Base-by-base conservation (phyloP, 2,329 filamentous ascomycete species). In the Tolypocladium tropicale region DNA sequence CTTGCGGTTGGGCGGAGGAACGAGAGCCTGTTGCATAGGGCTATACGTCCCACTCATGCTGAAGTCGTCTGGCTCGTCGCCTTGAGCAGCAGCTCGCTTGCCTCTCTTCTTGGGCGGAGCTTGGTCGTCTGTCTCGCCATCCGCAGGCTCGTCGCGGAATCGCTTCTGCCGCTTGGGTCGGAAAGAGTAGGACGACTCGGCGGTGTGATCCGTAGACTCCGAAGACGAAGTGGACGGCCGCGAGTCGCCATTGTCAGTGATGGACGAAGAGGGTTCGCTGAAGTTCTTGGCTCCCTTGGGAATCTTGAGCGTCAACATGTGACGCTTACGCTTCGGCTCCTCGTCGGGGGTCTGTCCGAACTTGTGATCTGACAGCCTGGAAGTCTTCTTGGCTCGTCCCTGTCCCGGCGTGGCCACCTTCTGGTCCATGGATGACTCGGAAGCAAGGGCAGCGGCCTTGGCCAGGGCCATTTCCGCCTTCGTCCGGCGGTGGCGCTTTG, bases 141-240 rank as follows among this genome's bases (percentile, higher is more conserved):
- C 76, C 49, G 76, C 74, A 10, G 76, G 73, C 48, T 79, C 74
- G 5, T 79, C 74, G 1, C 74, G 72, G 70, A 79, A 81, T 53
- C 78, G 76, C 61, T 79, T 79, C 62, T 78, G 78, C 10, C 78
- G 74, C 65, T 81, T 82, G 32, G 79, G 78, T 4, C 80, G 74
- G 58, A 82, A 75, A 1, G 79, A 79, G 62, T 79, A 79, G 6
- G 70, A 74, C 0, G 79, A 81, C 53, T 77, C 76, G 4, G 68
- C 70, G 2, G 78, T 80, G 37, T 76, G 75, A 3, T 70, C 70
- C 9, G 76, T 77, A 11, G 73, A 76, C 7, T 77, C 80, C 1
- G 80, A 83, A 0, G 77, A 78, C 2, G 81, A 75, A 0, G 79
- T 79, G 0, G 74, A 75, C 1, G 79, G 80, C 2, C 80, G 74